Evolutionary conservation across 257 asterid species (phyloP).

Genomic region (Asclepias syriaca): DNA sequence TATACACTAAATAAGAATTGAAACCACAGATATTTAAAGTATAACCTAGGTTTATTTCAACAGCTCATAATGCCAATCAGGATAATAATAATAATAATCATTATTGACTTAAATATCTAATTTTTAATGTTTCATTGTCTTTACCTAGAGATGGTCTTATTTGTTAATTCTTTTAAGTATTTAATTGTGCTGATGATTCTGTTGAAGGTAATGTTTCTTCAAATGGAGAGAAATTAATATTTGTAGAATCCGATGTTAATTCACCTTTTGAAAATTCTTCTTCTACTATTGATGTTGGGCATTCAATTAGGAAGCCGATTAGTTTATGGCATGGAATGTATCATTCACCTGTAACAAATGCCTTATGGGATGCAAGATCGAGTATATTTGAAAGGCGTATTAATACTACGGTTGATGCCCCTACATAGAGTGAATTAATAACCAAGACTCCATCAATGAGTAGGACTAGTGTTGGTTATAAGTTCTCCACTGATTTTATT

Average conservation of each 20-base stretch:
- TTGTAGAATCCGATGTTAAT: conserved; percentile 23
- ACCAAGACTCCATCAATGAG: conserved; percentile 55
- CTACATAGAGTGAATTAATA: conserved; percentile 41
- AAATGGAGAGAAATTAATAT: conserved; percentile 15
- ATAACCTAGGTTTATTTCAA: too few relatives aligned
- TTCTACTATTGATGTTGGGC: conserved; percentile 69
- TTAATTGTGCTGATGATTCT: not conserved
- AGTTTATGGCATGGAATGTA: conserved; percentile 92
- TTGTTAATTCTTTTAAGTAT: too few relatives aligned
- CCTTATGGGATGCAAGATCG: conserved; percentile 88
- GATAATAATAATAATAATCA: too few relatives aligned
- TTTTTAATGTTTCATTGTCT: too few relatives aligned
- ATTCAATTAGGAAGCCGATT: conserved; percentile 75
- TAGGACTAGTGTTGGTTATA: conserved; percentile 60
- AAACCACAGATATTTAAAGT: too few relatives aligned
- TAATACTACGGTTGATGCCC: conserved; percentile 26
- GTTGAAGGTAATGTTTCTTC: not conserved
- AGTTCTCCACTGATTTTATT: conserved; percentile 67
- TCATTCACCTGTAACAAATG: conserved; percentile 90
- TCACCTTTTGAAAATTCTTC: too few relatives aligned
- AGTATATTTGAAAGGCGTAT: conserved; percentile 45
- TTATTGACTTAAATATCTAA: too few relatives aligned
- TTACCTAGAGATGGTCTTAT: too few relatives aligned
- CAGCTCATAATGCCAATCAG: too few relatives aligned
- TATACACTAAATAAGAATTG: too few relatives aligned